Evolutionary conservation across 1,139 yeast genomes (phyloP).

Genomic region (Taiozyma sp.): DNA sequence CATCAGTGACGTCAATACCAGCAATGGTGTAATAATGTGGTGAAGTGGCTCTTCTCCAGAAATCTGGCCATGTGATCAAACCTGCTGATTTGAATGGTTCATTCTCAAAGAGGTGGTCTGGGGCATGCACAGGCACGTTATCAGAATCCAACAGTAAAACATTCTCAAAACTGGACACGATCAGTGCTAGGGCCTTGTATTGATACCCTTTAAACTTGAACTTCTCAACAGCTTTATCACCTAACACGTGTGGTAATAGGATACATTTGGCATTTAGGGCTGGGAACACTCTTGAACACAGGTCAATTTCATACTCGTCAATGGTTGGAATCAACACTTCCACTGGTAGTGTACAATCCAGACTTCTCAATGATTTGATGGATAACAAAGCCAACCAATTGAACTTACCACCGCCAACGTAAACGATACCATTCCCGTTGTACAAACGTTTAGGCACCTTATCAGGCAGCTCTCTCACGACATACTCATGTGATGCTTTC

Average conservation of each 20-base stretch:
- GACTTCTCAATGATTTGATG: constrained; percentile 56
- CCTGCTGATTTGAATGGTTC: constrained; percentile 54
- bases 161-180: constrained; percentile 74
- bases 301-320: constrained; percentile 64
- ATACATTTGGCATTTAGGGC: constrained; percentile 67
- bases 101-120: constrained; percentile 49
- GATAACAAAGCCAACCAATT: constrained; percentile 70
- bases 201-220: constrained; percentile 70
- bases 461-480: constrained; percentile 46
- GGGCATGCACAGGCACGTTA: constrained; percentile 57
- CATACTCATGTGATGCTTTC: constrained; percentile 47
- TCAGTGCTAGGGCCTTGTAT: constrained; percentile 69
- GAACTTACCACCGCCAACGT: constrained; percentile 78
- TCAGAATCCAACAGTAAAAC: constrained; percentile 78
- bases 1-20: constrained; percentile 38
- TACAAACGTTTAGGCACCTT: constrained; percentile 43
- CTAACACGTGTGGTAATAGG: constrained; percentile 52
- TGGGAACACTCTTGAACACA: constrained; percentile 65
- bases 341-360: constrained; percentile 65
- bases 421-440: constrained; percentile 73
- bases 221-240: constrained; percentile 36
- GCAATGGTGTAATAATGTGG: constrained; percentile 69
- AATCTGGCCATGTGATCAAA: constrained; percentile 78
- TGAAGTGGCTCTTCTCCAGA: constrained; percentile 71
- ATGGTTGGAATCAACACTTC: constrained; percentile 71